Percentiles rank a stretch among this genome's conserved stretches.
These are phyloP conservation scores for Schoenoplectus triqueter DNA, from an alignment of 202 grass and related monocot species.

Conservation along the genomic window DNA sequence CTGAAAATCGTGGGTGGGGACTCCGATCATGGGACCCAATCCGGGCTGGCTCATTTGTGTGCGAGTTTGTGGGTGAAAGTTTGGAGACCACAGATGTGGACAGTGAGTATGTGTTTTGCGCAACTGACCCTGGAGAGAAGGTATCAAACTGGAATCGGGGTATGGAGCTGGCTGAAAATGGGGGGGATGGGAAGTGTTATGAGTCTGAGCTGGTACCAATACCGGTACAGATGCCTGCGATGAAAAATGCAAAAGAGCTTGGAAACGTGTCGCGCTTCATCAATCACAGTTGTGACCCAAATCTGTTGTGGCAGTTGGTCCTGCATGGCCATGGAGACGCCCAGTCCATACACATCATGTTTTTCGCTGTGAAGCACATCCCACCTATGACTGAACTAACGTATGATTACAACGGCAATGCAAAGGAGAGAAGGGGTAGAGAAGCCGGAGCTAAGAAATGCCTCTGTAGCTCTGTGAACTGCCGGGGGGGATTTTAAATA, in stretches of 20 bases:
- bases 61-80: constrained; percentile 65
- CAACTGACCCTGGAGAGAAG: constrained; percentile 37
- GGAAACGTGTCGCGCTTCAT: constrained; percentile 76
- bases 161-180: constrained; percentile 51
- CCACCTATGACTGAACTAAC: constrained; percentile 72
- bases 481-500: constrained; percentile 45
- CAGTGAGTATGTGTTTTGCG: constrained; percentile 53
- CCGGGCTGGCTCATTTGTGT: constrained; percentile 59
- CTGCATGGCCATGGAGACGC: constrained; percentile 50
- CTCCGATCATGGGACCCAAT: constrained; percentile 66
- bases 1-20: constrained; percentile 57
- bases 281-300: constrained; percentile 79
- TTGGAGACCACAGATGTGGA: constrained; percentile 39
- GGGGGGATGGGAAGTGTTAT: constrained; percentile 1
- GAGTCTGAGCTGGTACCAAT: constrained; percentile 14
- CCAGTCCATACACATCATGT: constrained; percentile 53
- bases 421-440: constrained; percentile 6
- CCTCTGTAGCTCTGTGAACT: constrained; percentile 48
- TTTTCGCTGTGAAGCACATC: constrained; percentile 71
- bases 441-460: constrained; percentile 42
- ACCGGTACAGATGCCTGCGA: neutral
- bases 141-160: constrained; percentile 61
- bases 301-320: constrained; percentile 73
- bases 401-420: constrained; percentile 57
- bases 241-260: constrained; percentile 53